Evolutionary conservation across 202 grass and related monocot species (phyloP), one percentile per base, ranked within the genome.

Genomic region (Panicum hallii): DNA sequence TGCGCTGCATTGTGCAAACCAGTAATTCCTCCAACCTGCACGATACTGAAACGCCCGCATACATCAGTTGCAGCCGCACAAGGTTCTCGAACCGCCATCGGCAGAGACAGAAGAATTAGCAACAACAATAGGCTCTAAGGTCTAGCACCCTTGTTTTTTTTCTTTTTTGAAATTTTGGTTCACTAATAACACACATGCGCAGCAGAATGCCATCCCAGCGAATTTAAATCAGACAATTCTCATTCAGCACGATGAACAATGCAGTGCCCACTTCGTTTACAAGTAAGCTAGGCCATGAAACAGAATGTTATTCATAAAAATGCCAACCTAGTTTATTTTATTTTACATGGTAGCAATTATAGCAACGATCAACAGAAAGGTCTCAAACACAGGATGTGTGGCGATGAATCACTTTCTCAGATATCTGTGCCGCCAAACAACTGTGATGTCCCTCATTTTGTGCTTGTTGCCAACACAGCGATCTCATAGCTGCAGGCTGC

Each of bases 401-500:
- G 7, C 71, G 46, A 77, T 15, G 40, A 63, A 77, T 38, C 55
- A 72, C 30, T 76, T 80, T 77, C 56, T 48, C 47, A 22, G 17
- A 48, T 7, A 77, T 77, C 47, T 58, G 11, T 46, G 52, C 7
- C 3, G 15, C 15, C 63, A 11, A 30, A 77, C 0, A 16, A 43
- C 8, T 60, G 23, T 3, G 1, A 5, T 77, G 76, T 16, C 11
- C 71, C 66, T 85, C 63, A 90, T 80, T 81, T 75, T 55, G 54
- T 49, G 11, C 62, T 80, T 49, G 13, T 26, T 32, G 56, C 56
- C 41, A 81, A 7, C 15, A 74, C 17, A 53, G 55, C 64, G 17
- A 91, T 49, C 89, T 91, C 71, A 11, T 85, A 91, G 47, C 56
- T 77, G 64, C 89, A 91, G 49, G 81, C 89, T 91, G 89, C 38